Percentiles rank a stretch among this genome's conserved stretches.
These are phyloP conservation scores for Francoa sonchifolia DNA, from an alignment of 441 rosid genomes.

Conservation along the genomic window DNA sequence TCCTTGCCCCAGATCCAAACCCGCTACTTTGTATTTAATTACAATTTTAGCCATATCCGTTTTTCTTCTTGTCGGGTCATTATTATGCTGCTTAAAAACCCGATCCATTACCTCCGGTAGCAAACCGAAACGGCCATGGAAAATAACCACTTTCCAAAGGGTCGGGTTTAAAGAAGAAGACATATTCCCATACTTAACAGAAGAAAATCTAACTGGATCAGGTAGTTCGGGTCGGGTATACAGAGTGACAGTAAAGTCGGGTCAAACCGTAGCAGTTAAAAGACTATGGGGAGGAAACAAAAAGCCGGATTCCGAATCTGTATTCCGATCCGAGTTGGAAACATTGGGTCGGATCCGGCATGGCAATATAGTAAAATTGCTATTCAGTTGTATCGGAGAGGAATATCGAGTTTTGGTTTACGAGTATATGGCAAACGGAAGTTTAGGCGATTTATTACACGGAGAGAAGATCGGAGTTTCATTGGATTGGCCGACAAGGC, in stretches of 20 bases:
- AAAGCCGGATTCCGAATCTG: slow-evolving; percentile 25
- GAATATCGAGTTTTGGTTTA: slow-evolving; percentile 38
- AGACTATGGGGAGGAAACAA: slow-evolving; percentile 23
- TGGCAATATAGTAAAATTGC: slow-evolving; percentile 43
- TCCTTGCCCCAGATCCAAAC: slow-evolving; percentile 27
- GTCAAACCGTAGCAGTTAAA: slow-evolving; percentile 54
- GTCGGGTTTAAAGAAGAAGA: slow-evolving; percentile 33
- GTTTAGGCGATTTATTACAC: slow-evolving; percentile 55
- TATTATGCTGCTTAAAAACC: slow-evolving; percentile 18
- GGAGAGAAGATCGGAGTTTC: slow-evolving; percentile 21
- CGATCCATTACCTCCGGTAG: slow-evolving; percentile 15
- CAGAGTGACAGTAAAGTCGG: slow-evolving; percentile 32
- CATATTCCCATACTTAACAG: slow-evolving; percentile 26
- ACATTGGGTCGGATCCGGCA: slow-evolving; percentile 53
- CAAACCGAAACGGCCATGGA: slow-evolving; percentile 12
- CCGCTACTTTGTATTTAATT: slow-evolving; percentile 14
- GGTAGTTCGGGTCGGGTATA: slow-evolving; percentile 63
- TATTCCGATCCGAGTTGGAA: slow-evolving; percentile 48
- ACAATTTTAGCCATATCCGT: slow-evolving; percentile 14
- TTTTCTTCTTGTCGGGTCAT: slow-evolving; percentile 4
- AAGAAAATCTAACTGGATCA: slow-evolving; percentile 39
- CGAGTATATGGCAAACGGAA: slow-evolving; percentile 72
- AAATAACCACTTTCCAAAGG: slow-evolving; percentile 40
- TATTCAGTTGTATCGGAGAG: slow-evolving; percentile 36
- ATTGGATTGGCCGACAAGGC: slow-evolving; percentile 38